Percentiles rank a stretch among this genome's conserved stretches.
phyloP scores from a whole-genome alignment of 2,329 filamentous ascomycete species.

The Nakataea oryzae region DNA sequence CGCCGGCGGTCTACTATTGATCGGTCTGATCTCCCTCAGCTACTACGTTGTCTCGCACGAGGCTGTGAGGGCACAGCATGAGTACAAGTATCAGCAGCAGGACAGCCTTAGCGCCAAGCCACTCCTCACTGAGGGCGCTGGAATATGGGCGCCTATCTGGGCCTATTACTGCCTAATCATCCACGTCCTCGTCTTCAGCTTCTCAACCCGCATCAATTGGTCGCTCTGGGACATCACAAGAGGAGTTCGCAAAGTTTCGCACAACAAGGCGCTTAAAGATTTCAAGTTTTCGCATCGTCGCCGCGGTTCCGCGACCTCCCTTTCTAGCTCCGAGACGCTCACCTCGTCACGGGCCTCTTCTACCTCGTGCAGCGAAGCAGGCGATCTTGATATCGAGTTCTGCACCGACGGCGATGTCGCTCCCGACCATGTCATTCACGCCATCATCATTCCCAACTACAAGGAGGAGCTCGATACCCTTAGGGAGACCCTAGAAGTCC shows the following conservation, averaged over 20 bases:
- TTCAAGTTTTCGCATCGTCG: conserved; percentile 36
- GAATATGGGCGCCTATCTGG: conserved; percentile 43
- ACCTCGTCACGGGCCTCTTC: conserved; percentile 35
- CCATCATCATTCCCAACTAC: conserved; percentile 64
- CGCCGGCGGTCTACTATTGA: conserved; percentile 43
- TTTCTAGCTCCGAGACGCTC: conserved; percentile 46
- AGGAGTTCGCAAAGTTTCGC: conserved; percentile 33
- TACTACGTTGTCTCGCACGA: conserved; percentile 46
- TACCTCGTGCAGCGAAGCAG: conserved; percentile 38
- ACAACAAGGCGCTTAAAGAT: conserved; percentile 33
- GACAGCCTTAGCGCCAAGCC: conserved; percentile 24
- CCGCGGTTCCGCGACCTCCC: conserved; percentile 41
- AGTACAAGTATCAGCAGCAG: conserved; percentile 30
- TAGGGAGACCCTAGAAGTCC: conserved; percentile 56
- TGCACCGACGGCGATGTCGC: conserved; percentile 30
- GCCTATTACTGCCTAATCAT: conserved; percentile 56
- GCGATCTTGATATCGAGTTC: conserved; percentile 36
- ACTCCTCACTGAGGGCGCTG: conserved; percentile 28
- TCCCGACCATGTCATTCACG: conserved; percentile 45
- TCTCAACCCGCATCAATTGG: conserved; percentile 53
- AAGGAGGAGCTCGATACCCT: conserved; percentile 62
- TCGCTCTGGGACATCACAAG: conserved; percentile 47
- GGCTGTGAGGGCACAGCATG: conserved; percentile 29
- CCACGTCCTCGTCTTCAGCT: conserved; percentile 52
- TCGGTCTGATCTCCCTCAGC: conserved; percentile 34